Conservation (phyloP, 1,284 basidiomycete genomes). For the Trametes hirsuta region DNA sequence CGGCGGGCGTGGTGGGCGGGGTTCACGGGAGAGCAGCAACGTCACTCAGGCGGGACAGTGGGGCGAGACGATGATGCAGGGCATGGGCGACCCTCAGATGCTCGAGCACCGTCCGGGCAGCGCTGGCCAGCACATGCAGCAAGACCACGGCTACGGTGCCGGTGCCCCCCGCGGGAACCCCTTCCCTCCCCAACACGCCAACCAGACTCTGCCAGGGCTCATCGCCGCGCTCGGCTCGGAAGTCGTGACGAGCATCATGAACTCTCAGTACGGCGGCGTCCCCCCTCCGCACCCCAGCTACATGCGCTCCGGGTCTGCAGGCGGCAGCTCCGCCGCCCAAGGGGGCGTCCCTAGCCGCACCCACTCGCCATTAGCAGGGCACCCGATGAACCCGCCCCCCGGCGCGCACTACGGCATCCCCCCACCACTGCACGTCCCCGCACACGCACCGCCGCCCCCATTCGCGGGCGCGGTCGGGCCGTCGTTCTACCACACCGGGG, state of each 20-base stretch:
- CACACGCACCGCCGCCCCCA: conserved; percentile 24
- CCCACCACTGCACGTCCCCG: conserved; percentile 23
- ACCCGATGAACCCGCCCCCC: conserved; percentile 41
- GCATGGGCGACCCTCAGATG: conserved; percentile 25
- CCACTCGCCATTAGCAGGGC: conserved; percentile 59
- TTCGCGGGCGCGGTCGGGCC: conserved; percentile 21
- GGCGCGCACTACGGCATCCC: conserved; percentile 38
- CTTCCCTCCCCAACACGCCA: conserved; percentile 44
- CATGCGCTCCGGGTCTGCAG: conserved; percentile 58
- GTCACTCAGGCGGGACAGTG: conserved; percentile 26
- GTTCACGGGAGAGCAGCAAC: conserved; percentile 25
- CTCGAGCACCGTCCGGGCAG: conserved; percentile 18
- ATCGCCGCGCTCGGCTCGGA: conserved; percentile 46
- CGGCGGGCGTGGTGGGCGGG: conserved; percentile 8
- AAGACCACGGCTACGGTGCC: conserved; percentile 27
- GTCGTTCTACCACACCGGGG: conserved; percentile 30
- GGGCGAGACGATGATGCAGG: conserved; percentile 31
- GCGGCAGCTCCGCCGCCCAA: conserved; percentile 19
- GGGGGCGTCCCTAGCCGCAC: conserved; percentile 57
- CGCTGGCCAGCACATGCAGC: conserved; percentile 15
- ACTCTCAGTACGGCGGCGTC: conserved; percentile 37
- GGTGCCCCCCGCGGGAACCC: conserved; percentile 35
- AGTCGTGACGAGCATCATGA: conserved; percentile 35
- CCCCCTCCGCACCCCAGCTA: conserved; percentile 45
- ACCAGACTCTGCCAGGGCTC: conserved; percentile 63